Evolutionary conservation across 2,329 filamentous ascomycete species (phyloP).

Genomic region (Colletotrichum falcatum): DNA sequence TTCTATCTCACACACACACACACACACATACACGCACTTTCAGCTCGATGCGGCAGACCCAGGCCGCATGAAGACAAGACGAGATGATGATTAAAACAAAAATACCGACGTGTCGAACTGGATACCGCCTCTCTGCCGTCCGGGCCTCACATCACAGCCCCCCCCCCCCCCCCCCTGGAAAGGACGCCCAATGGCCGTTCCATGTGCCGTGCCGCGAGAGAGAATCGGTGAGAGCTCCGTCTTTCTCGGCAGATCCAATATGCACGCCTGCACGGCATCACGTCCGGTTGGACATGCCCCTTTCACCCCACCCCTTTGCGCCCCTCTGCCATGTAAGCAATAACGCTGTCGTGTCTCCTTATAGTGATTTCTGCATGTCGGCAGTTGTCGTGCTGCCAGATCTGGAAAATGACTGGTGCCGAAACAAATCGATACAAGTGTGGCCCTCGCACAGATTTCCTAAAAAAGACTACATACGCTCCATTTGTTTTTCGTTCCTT

Average conservation of each 20-base stretch:
- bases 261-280: slow-evolving; percentile 22
- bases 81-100: background rate
- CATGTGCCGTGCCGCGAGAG: slow-evolving; percentile 3
- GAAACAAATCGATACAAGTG: slow-evolving; percentile 15
- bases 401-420: slow-evolving; percentile 12
- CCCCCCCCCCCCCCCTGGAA: background rate
- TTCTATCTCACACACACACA: background rate
- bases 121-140: background rate
- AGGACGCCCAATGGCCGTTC: background rate
- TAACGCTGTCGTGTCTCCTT: background rate
- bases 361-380: slow-evolving; percentile 8
- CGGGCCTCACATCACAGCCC: background rate
- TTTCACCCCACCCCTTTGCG: too few relatives aligned
- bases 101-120: too few relatives aligned
- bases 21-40: background rate
- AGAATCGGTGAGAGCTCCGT: slow-evolving; percentile 17
- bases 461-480: background rate
- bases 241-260: background rate
- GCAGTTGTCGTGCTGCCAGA: background rate
- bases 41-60: background rate
- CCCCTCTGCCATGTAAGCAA: background rate
- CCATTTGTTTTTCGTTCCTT: background rate
- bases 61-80: background rate
- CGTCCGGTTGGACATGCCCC: slow-evolving; percentile 3
- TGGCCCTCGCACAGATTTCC: background rate